Evolutionary conservation across 768 basidiomycete genomes (phyloP).

Genomic region (Xanthoconium stramineum): DNA sequence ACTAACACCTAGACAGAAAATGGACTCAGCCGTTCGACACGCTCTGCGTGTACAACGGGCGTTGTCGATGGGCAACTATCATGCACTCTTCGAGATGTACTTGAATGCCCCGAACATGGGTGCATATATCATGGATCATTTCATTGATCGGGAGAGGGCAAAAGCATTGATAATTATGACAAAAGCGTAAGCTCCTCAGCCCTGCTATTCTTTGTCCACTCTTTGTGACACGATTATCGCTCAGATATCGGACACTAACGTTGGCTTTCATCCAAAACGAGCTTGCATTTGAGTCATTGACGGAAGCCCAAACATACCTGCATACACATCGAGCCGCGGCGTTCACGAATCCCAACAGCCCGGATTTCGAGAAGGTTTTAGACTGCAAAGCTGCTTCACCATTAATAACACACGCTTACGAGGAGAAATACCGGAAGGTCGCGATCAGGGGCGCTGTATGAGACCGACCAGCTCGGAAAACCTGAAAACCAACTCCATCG

Average conservation of each 20-base stretch:
- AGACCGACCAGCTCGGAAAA: constrained; percentile 7
- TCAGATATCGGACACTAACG: constrained; percentile 79
- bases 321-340: constrained; percentile 61
- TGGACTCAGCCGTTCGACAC: constrained; percentile 74
- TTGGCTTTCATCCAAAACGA: constrained; percentile 74
- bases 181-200: constrained; percentile 72
- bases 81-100: constrained; percentile 85
- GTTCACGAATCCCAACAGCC: constrained; percentile 61
- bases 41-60: constrained; percentile 88
- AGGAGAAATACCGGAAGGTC: constrained; percentile 82
- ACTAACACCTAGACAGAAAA: constrained; percentile 91
- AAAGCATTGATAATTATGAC: constrained; percentile 86
- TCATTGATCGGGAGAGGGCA: constrained; percentile 87
- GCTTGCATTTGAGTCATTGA: constrained; percentile 75
- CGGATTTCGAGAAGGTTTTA: constrained; percentile 61
- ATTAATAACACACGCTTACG: constrained; percentile 61
- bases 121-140: constrained; percentile 98
- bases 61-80: constrained; percentile 90
- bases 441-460: constrained; percentile 92
- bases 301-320: constrained; percentile 68
- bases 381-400: constrained; percentile 66
- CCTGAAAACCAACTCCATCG: constrained; percentile 2
- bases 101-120: constrained; percentile 91
- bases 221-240: neutral
- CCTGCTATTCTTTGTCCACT: neutral